These are phyloP conservation scores for Hygrophorus pudorinus DNA, from an alignment of 768 basidiomycete genomes.

Conservation along the genomic window DNA sequence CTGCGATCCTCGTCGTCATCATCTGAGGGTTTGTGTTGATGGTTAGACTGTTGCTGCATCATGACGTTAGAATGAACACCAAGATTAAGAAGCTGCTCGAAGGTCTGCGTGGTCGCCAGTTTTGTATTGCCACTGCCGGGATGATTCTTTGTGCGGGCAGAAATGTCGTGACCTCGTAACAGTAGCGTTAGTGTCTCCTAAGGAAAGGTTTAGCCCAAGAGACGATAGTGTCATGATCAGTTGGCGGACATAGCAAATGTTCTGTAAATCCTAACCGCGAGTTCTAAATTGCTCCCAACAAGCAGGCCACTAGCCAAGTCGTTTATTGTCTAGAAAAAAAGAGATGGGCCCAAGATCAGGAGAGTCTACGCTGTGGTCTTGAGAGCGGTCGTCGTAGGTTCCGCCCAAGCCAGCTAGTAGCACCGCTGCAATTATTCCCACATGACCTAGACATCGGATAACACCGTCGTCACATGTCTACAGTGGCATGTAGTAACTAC, in stretches of 20 bases:
- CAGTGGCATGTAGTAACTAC: too few relatives aligned
- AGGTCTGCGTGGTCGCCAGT: constrained; percentile 17
- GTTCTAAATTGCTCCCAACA: not conserved
- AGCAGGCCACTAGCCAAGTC: not conserved
- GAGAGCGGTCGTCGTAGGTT: constrained; percentile 8
- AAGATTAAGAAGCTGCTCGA: constrained; percentile 14
- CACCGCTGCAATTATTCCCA: constrained; percentile 15
- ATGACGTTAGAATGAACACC: constrained; percentile 8
- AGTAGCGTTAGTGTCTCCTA: not conserved
- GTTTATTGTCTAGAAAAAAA: constrained; percentile 11
- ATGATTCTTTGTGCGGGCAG: too few relatives aligned
- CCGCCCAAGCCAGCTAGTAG: not conserved
- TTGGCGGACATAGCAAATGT: too few relatives aligned
- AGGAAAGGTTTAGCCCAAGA: too few relatives aligned
- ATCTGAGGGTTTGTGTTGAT: constrained; percentile 15
- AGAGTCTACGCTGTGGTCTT: constrained; percentile 12
- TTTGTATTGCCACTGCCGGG: constrained; percentile 7
- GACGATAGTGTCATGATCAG: too few relatives aligned
- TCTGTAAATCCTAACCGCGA: not conserved
- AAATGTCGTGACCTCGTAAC: not conserved
- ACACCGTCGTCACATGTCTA: constrained; percentile 17
- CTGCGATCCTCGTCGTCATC: constrained; percentile 36
- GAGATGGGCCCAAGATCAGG: too few relatives aligned
- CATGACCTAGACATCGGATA: constrained; percentile 6
- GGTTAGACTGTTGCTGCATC: constrained; percentile 21